Evolutionary conservation across 108 stramenopile species (phyloP), one percentile per base, ranked within the genome.

Genomic region (Fragilariopsis cylindrus): DNA sequence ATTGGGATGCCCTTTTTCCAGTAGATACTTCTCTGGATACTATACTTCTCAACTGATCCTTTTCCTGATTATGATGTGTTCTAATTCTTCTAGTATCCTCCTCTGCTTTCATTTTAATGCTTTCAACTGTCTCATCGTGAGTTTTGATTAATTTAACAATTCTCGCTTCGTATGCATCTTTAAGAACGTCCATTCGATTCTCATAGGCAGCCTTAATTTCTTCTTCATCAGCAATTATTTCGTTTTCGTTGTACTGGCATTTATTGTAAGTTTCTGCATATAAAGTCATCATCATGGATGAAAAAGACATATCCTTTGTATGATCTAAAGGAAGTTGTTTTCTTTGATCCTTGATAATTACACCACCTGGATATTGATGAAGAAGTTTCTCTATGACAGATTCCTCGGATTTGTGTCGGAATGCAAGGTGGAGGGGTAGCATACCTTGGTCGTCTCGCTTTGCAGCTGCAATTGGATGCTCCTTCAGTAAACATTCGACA

Each of bases 381-480:
- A 94, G 50, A 8, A 94, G 74, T 42, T 85, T 58, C 58, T 90
- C 82, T 45, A 94, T 67, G 44, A 94, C 43, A 30, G 66, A 57
- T 60, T 87, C 83, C 42, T 87, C 71, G 45, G 76, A 57, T 73
- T 80, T 79, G 74, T 82, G 83, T 15, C 88, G 89, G 73, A 92
- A 92, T 46, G 90, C 88, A 21, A 93, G 70, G 69, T 93, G 92
- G 1, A 93, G 75, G 7, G 92, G 89, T 8, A 90, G 72, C 87
- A 90, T 88, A 0, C 92, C 92, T 71, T 93, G 92, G 65, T 93
- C 92, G 65, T 93, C 92, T 41, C 72, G 65, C 46, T 78, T 56
- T 7, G 52, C 53, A 7, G 80, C 81, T 13, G 82, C 92, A 11
- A 58, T 62, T 7, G 87, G 85, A 82, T 90, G 81, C 7, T 75